Percentiles rank a stretch among this genome's conserved stretches.
Evolutionary conservation across 75 land plant species (phyloP).

Genomic region (Sequoia sempervirens): DNA sequence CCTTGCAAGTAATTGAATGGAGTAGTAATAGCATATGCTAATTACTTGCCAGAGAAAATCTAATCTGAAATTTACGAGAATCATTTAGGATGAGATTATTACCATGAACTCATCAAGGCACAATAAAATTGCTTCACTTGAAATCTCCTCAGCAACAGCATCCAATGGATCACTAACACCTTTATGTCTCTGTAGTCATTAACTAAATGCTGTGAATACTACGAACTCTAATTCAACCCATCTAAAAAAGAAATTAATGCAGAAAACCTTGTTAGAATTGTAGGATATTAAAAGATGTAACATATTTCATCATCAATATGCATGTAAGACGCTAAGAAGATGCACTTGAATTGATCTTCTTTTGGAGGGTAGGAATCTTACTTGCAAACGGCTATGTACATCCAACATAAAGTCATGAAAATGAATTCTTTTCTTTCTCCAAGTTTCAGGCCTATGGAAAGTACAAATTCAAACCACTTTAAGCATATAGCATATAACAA

Average conservation of each 20-base stretch:
- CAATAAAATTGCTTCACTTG: constrained; percentile 76
- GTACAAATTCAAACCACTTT: constrained; percentile 6
- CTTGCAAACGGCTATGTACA: constrained; percentile 93
- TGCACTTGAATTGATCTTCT: not conserved
- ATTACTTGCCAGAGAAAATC: not conserved
- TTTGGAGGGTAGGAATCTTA: constrained; percentile 23
- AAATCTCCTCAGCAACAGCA: constrained; percentile 85
- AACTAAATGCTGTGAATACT: not conserved
- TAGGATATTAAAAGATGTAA: not conserved
- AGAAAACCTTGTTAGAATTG: not conserved
- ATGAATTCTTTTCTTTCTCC: constrained; percentile 90
- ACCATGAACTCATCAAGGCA: constrained; percentile 99
- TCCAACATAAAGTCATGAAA: constrained; percentile 97
- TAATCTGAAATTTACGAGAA: not conserved
- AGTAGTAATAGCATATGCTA: not conserved
- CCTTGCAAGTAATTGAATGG: not conserved
- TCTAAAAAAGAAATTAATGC: not conserved
- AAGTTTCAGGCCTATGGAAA: constrained; percentile 56
- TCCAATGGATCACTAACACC: constrained; percentile 87
- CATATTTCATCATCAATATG: not conserved
- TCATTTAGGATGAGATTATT: not conserved
- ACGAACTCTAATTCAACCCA: not conserved
- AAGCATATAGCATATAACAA: not conserved
- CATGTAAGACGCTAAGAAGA: not conserved
- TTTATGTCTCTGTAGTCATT: constrained; percentile 57